phyloP scores from a whole-genome alignment of 768 basidiomycete genomes.

The Lactarius hatsudake region DNA sequence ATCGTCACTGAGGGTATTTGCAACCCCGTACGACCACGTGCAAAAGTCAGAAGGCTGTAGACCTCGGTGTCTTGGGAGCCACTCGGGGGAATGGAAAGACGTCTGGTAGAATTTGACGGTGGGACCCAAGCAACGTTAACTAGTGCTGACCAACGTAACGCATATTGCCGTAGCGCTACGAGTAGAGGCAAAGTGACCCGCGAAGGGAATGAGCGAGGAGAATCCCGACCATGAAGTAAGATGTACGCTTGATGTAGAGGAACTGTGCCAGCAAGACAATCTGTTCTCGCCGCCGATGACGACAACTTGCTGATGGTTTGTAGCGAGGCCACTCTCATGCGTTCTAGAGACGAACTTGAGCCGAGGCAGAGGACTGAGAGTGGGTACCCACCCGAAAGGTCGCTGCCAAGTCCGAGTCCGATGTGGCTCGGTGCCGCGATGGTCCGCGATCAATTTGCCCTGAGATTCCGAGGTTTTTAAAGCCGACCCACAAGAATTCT shows the following conservation, averaged over 20 bases:
- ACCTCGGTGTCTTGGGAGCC: constrained; percentile 28
- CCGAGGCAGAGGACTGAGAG: background rate
- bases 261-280: constrained; percentile 22
- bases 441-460: background rate
- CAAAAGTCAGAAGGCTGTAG: constrained; percentile 53
- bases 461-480: background rate
- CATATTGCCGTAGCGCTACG: constrained; percentile 46
- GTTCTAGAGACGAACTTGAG: background rate
- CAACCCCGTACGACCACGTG: constrained; percentile 43
- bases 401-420: background rate
- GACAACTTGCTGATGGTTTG: background rate
- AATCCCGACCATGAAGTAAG: constrained; percentile 16
- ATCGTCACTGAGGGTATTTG: constrained; percentile 49
- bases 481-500: background rate
- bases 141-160: constrained; percentile 47
- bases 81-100: constrained; percentile 28
- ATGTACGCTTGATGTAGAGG: constrained; percentile 24
- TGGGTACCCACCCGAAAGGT: background rate
- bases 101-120: constrained; percentile 23
- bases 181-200: constrained; percentile 39
- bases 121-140: constrained; percentile 62
- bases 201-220: constrained; percentile 24
- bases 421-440: background rate
- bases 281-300: background rate
- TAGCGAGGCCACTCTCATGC: constrained; percentile 1